Evolutionary conservation across 2,329 filamentous ascomycete genomes (phyloP).

Genomic region (Colletotrichum sp.): DNA sequence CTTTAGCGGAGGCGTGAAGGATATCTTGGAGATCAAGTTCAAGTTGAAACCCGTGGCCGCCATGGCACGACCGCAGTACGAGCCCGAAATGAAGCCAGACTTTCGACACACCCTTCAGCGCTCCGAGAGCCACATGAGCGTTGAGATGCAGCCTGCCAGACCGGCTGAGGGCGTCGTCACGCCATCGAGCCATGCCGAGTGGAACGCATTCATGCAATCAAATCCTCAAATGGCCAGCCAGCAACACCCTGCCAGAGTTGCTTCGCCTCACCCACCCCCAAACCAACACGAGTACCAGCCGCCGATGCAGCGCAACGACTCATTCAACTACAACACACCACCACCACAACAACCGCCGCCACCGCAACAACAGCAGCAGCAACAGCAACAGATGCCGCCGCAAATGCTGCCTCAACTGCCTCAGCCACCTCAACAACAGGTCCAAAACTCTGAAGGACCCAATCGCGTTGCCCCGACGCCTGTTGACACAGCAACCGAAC

Average conservation of each 20-base stretch:
- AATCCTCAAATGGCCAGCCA: constrained; percentile 61
- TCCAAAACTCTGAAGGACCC: constrained; percentile 30
- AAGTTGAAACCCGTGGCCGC: constrained; percentile 77
- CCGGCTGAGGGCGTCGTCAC: constrained; percentile 42
- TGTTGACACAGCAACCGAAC: constrained; percentile 29
- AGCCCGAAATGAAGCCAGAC: neutral
- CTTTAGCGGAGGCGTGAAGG: constrained; percentile 81
- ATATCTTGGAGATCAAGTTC: constrained; percentile 92
- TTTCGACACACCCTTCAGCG: constrained; percentile 12
- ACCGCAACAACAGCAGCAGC: neutral
- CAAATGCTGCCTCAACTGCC: constrained; percentile 18
- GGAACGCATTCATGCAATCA: constrained; percentile 77
- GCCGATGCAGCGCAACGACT: constrained; percentile 8
- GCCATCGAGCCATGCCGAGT: constrained; percentile 72
- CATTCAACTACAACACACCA: neutral
- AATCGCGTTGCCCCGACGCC: constrained; percentile 38
- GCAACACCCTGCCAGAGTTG: constrained; percentile 36
- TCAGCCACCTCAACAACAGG: neutral
- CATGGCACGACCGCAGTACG: constrained; percentile 46
- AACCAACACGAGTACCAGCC: constrained; percentile 14
- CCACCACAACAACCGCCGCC: neutral
- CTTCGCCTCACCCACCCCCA: constrained; percentile 35
- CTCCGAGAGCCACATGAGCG: constrained; percentile 16
- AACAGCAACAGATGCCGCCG: constrained; percentile 2
- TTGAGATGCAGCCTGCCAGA: constrained; percentile 23